Base-by-base conservation (phyloP, 148 eudicot genomes). In the Cornus suecica region DNA sequence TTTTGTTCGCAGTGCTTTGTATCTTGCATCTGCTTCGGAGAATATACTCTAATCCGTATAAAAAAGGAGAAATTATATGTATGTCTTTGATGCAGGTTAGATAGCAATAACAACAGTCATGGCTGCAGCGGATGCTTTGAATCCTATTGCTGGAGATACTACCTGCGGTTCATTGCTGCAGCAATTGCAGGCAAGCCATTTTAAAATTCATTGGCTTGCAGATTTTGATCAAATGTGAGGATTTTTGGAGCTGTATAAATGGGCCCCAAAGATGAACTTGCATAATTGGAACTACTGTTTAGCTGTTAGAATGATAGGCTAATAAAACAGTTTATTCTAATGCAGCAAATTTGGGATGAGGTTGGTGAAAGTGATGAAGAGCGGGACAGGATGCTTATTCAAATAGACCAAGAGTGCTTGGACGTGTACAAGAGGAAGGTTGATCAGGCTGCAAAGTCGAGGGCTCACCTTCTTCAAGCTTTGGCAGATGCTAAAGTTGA, bases 311-410 rank as follows among this genome's bases (percentile, higher is more conserved):
- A 75, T 66, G 28, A 28, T 66, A 52, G 27, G 29, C 37, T 65
- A 78, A 26, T 73, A 73, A 45, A 63, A 20, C 63, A 3, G 1
- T 23, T 32, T 27, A 18, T 69, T 63, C 67, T 54, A 29, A 65
- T 81, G 83, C 94, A 95, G 99, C 86, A 88, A 91, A 93, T 92
- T 71, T 95, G 99, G 99, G 94, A 95, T 79, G 99, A 95, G 79
- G 99, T 95, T 81, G 99, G 99, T 77, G 99, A 93, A 84, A 88
- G 75, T 31, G 99, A 95, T 42, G 99, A 93, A 72, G 98, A 90
- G 72, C 82, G 99, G 76, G 98, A 95, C 81, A 91, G 85, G 89
- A 93, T 95, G 97, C 97, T 95, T 56, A 87, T 96, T 68, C 98
- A 93, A 83, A 80, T 96, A 74, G 97, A 96, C 80, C 92, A 87